phyloP scores from a whole-genome alignment of 1,139 yeast species.

The Sugiyamaella japonica region DNA sequence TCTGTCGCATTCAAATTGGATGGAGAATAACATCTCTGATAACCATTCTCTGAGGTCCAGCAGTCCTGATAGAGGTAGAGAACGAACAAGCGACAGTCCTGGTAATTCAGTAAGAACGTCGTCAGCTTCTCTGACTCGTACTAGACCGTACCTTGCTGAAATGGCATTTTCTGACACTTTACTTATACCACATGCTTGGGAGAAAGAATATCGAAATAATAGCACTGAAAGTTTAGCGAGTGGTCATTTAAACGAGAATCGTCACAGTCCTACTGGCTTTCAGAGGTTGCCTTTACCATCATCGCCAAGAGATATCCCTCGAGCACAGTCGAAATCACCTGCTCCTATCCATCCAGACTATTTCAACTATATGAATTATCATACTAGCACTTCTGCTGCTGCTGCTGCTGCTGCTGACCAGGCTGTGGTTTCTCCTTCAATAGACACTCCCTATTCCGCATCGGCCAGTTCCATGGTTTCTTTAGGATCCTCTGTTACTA shows the following conservation, averaged over 20 bases:
- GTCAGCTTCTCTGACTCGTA: background rate
- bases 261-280: background rate
- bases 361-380: background rate
- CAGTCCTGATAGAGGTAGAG: constrained; percentile 16
- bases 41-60: constrained; percentile 4
- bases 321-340: constrained; percentile 1
- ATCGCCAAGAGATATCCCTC: background rate
- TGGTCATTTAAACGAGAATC: background rate
- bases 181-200: constrained; percentile 17
- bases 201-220: constrained; percentile 9
- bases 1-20: constrained; percentile 5
- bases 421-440: background rate
- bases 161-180: constrained; percentile 12
- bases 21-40: constrained; percentile 4
- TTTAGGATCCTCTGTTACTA: background rate
- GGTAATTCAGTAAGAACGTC: constrained; percentile 1
- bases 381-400: background rate
- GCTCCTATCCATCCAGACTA: constrained; percentile 3
- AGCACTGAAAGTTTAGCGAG: constrained; percentile 18
- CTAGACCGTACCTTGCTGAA: constrained; percentile 5
- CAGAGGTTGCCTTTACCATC: constrained; percentile 1
- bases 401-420: background rate
- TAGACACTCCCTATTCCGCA: background rate
- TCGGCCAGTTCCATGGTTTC: constrained; percentile 5
- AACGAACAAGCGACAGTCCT: background rate